Percentiles rank a stretch among this genome's conserved stretches.
phyloP scores from a whole-genome alignment of 2,329 filamentous ascomycete genomes.

The Chaetomium olivaceum region DNA sequence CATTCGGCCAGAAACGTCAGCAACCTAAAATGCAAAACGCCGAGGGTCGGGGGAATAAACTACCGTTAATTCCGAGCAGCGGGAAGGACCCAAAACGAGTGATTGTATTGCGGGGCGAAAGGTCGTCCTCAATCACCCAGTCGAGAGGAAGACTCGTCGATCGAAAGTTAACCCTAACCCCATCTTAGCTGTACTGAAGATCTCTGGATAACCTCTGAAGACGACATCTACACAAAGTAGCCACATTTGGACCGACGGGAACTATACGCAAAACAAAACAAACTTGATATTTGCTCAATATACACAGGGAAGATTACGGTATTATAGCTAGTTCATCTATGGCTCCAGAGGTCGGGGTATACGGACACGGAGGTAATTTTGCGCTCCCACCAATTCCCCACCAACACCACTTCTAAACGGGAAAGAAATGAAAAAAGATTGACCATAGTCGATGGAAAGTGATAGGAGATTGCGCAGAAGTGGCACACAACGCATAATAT shows the following conservation, averaged over 20 bases:
- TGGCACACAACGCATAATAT: neutral
- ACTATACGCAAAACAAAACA: neutral
- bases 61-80: neutral
- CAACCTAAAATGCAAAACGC: neutral
- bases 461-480: neutral
- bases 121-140: neutral
- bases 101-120: neutral
- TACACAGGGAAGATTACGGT: constrained; percentile 1
- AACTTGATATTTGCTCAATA: neutral
- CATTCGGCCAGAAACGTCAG: neutral
- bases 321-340: constrained; percentile 9
- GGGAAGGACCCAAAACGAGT: no score
- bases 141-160: neutral
- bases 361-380: constrained; percentile 5
- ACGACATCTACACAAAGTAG: neutral
- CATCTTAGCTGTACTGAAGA: no score
- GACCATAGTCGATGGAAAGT: neutral
- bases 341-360: constrained; percentile 6
- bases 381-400: neutral
- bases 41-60: neutral
- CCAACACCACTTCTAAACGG: neutral
- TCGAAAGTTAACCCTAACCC: neutral
- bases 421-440: constrained; percentile 2
- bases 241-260: no score
- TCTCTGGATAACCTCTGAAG: no score